Evolutionary conservation across 495 filamentous ascomycete genomes (phyloP).

Genomic region (Talaromyces thailandensis): DNA sequence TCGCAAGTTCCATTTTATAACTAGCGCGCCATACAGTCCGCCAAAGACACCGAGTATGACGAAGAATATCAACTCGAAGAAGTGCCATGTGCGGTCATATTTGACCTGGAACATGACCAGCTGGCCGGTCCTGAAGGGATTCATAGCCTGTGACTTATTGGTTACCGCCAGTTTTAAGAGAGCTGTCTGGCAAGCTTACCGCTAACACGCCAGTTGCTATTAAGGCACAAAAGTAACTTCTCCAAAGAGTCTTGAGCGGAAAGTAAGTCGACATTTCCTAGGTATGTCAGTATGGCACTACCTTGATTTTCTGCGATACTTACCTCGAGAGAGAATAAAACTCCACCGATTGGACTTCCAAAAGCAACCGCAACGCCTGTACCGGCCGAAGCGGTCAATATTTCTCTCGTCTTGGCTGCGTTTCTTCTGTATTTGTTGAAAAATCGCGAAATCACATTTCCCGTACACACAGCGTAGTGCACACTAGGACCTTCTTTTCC

Average conservation of each 20-base stretch:
- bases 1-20: constrained; percentile 96
- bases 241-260: constrained; percentile 94
- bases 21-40: constrained; percentile 90
- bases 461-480: constrained; percentile 95
- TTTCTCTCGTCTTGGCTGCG: constrained; percentile 91
- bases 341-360: constrained; percentile 93
- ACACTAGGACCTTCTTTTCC: constrained; percentile 98
- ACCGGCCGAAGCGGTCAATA: constrained; percentile 87
- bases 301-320: not conserved
- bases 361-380: constrained; percentile 96
- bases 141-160: constrained; percentile 57
- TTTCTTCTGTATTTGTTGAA: constrained; percentile 91
- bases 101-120: constrained; percentile 98
- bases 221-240: constrained; percentile 94
- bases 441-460: constrained; percentile 89
- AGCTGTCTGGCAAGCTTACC: constrained; percentile 26
- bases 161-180: not conserved
- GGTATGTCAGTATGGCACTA: constrained; percentile 10
- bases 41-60: constrained; percentile 87
- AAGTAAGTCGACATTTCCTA: constrained; percentile 97
- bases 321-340: constrained; percentile 88
- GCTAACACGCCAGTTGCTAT: constrained; percentile 92
- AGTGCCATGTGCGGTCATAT: constrained; percentile 96
- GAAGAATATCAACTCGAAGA: constrained; percentile 93
- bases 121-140: constrained; percentile 95